Base-by-base conservation (phyloP, 495 filamentous ascomycete genomes). In the Barbatosphaeria neglecta region DNA sequence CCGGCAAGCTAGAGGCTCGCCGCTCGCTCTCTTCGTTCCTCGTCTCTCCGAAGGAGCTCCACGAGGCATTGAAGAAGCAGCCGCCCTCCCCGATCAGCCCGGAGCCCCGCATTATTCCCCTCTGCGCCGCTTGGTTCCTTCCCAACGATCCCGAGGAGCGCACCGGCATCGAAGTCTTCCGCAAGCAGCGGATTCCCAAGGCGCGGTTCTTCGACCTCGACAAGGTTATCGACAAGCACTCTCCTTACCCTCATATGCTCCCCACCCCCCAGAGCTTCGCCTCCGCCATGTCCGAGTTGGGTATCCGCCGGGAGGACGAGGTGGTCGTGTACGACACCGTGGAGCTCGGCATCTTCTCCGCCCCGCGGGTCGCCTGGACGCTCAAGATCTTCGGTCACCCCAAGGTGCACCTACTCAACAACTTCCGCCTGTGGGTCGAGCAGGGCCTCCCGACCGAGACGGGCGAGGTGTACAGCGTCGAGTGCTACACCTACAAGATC, bases 181-280 rank as follows among this genome's bases (percentile, higher is more conserved):
- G 74, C 48, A 70, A 83, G 54, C 74, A 75, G 52, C 84, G 85
- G 38, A 89, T 98, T 49, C 89, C 90, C 0, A 76, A 77, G 49
- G 80, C 92, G 2, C 82, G 89, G n/a, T 98, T 97, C 77, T 98
- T 98, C 62, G 87, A 97, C 63, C 72, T 98, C 19, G 93, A 98
- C 64, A 84, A 74, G 24, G 74, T 95, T 55, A 90, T 89, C 51
- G 93, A 97, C 59, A 77, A 78, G 54, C 76, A 78, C 52, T 93
- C 86, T 27, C 83, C 85, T 6, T 98, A 95, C 59, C 90, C 92
- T 11, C 92, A 98, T 62, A 98, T 98, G 92, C 83, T 98, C 6
- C 93, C 93, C 3, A 82, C 74, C 17, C 69, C 83, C 15, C 77
- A 83, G 50, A 70, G 76, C 24, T 97, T 97, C 61, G 83, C 88